These are phyloP conservation scores for Microdochium nivale DNA, from an alignment of 2,329 filamentous ascomycete genomes.

Conservation along the genomic window DNA sequence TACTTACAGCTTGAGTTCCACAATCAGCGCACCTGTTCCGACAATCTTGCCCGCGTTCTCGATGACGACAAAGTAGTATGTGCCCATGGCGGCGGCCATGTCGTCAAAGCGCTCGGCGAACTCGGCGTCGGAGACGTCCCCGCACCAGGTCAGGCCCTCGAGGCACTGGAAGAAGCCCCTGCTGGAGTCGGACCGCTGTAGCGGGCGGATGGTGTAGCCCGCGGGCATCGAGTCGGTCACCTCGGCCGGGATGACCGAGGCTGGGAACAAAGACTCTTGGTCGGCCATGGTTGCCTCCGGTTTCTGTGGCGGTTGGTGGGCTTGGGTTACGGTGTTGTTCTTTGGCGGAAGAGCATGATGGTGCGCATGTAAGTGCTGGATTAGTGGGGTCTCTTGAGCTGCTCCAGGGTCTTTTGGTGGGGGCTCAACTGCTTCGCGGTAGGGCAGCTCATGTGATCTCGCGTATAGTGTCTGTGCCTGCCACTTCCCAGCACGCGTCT, in stretches of 20 bases:
- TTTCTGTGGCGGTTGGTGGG: too few species aligned
- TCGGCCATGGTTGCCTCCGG: neutral
- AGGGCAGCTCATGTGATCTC: neutral
- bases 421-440: neutral
- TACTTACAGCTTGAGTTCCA: conserved; percentile 69
- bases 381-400: too few species aligned
- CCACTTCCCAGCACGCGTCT: neutral
- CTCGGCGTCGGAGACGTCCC: conserved; percentile 41
- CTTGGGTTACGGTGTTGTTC: too few species aligned
- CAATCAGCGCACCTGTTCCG: conserved; percentile 66
- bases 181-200: conserved; percentile 58
- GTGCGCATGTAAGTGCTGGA: too few species aligned
- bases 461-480: neutral
- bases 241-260: conserved; percentile 55
- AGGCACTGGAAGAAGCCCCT: conserved; percentile 69
- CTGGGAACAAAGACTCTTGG: conserved; percentile 31
- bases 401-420: neutral
- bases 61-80: conserved; percentile 66
- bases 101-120: conserved; percentile 53
- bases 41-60: conserved; percentile 56
- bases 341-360: too few species aligned
- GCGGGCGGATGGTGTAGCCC: conserved; percentile 62
- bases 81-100: conserved; percentile 26
- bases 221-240: conserved; percentile 53
- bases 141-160: conserved; percentile 67